Base-by-base conservation (phyloP, 1,139 yeast species). In the Yarrowia galli region DNA sequence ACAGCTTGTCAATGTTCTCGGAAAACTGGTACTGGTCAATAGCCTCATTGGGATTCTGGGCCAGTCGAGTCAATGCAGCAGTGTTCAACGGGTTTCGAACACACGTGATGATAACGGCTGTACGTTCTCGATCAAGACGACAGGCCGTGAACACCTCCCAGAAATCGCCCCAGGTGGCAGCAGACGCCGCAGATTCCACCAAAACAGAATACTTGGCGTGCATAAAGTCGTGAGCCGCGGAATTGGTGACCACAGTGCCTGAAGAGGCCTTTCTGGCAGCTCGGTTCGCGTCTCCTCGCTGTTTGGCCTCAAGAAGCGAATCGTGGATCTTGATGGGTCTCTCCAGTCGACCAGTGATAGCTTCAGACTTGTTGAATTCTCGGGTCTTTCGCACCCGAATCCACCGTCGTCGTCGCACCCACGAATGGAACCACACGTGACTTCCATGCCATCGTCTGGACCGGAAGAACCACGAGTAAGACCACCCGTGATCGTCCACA, bases 401-500 rank as follows among this genome's bases (percentile, higher is more conserved):
- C 84, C 84, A 81, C 9, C 74, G 70, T 13, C 84, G 73, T 65
- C 79, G 74, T 16, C 84, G 74, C 23, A 81, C 83, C 74, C 79
- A 80, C 35, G 82, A 76, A 48, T 79, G 79, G 68, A 78, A 74
- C 75, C 78, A 76, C 12, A 76, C 71, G 72, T 79, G 82, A 18
- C 76, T 71, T 2, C 81, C 82, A 66, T 79, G 79, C 84, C 84
- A 81, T 20, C 70, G 71, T 32, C 68, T 56, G 2, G 78, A 72
- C 18, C 77, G 71, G 71, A 81, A 81, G 22, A 75, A 68, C 74
- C 79, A 74, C 42, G 89, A 82, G 74, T 89, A 89, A 28, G 85
- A 76, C 95, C 96, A 89, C 1, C 96, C 96, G 71, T 87, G 89
- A 71, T 88, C 92, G 75, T 89, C 96, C 18, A 88, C 86, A 72